These are phyloP conservation scores for Mortierella sp. DNA, from an alignment of 371 early-diverging fungal species.

Conservation along the genomic window DNA sequence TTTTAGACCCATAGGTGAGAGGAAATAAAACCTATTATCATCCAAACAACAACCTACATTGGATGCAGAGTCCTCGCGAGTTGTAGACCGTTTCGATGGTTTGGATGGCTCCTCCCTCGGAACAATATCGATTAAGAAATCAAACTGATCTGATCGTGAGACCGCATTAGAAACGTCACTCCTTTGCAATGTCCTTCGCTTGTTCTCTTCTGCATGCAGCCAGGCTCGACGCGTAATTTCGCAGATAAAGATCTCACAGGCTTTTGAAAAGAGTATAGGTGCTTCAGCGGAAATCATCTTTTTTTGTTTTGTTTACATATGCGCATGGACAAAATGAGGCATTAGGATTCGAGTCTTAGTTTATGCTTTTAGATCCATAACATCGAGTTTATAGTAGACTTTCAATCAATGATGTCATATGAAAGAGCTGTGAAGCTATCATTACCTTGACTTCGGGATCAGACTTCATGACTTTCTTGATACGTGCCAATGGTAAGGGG, in stretches of 20 bases:
- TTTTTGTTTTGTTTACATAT: constrained; percentile 59
- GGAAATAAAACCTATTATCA: not conserved
- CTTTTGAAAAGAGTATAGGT: constrained; percentile 63
- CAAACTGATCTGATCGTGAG: constrained; percentile 87
- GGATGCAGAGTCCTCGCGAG: constrained; percentile 39
- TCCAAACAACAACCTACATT: constrained; percentile 7
- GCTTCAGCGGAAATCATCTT: constrained; percentile 83
- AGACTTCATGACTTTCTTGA: constrained; percentile 97
- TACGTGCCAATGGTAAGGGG: constrained; percentile 89
- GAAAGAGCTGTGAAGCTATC: not conserved
- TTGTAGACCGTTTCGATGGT: constrained; percentile 27
- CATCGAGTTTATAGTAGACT: not conserved
- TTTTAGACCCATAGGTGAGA: too few species aligned
- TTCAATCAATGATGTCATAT: not conserved
- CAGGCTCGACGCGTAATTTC: constrained; percentile 94
- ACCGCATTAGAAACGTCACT: constrained; percentile 87
- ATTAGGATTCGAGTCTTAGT: not conserved
- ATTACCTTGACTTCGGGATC: constrained; percentile 88
- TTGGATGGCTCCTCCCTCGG: constrained; percentile 76
- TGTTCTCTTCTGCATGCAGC: constrained; percentile 93
- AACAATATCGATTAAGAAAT: constrained; percentile 93
- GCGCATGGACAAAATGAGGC: not conserved
- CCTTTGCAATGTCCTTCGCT: constrained; percentile 92
- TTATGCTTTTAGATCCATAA: not conserved
- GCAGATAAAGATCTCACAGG: constrained; percentile 92